These are phyloP conservation scores for Magnolia kwangsiensis DNA, from an alignment of 164 flowering plant genomes.

Conservation along the genomic window DNA sequence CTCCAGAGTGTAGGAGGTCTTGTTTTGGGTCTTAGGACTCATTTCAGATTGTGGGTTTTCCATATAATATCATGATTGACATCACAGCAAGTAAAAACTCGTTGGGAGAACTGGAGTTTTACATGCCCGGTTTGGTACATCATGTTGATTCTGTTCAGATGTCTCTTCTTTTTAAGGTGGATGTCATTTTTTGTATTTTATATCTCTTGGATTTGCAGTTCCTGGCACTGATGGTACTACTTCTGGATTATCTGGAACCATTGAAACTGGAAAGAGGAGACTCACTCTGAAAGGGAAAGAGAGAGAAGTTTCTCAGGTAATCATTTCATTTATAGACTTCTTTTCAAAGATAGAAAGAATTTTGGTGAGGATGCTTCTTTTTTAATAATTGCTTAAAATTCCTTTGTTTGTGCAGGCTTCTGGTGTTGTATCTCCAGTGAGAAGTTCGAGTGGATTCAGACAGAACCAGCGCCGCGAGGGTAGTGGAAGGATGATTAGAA, in stretches of 20 bases:
- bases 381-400: background rate
- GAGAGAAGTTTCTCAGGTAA: constrained; percentile 57
- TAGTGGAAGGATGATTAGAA: constrained; percentile 59
- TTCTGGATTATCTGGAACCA: constrained; percentile 41
- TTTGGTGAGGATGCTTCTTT: background rate
- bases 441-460: constrained; percentile 32
- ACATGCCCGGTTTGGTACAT: too few relatives aligned
- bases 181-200: background rate
- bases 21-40: background rate
- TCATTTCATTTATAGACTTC: constrained; percentile 7
- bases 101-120: too few relatives aligned
- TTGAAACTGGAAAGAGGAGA: constrained; percentile 57
- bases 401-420: constrained; percentile 29
- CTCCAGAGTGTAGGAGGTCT: background rate
- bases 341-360: background rate
- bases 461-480: constrained; percentile 61
- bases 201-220: constrained; percentile 11
- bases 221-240: constrained; percentile 15
- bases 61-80: too few relatives aligned
- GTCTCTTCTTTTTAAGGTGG: too few relatives aligned
- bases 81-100: too few relatives aligned
- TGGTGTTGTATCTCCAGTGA: constrained; percentile 32
- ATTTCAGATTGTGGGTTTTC: too few relatives aligned
- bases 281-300: constrained; percentile 81
- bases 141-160: too few relatives aligned